These are phyloP conservation scores for Ophiostoma montium DNA, from an alignment of 2,329 filamentous ascomycete genomes.

Conservation along the genomic window DNA sequence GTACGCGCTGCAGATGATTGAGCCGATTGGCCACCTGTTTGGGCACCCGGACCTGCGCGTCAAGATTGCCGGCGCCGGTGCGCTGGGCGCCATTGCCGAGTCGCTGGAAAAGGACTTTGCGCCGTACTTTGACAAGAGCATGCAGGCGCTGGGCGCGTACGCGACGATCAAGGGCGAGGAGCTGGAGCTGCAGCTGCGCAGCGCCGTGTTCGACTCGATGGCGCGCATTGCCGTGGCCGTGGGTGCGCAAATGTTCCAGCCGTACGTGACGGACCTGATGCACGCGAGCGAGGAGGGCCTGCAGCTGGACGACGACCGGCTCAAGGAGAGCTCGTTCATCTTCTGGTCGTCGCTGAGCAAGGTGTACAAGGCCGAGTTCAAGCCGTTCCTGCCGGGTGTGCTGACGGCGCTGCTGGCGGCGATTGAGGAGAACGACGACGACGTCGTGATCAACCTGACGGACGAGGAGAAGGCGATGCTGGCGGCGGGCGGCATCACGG, in stretches of 20 bases:
- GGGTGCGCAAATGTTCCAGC: constrained; percentile 73
- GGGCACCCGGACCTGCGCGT: constrained; percentile 75
- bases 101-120: constrained; percentile 71
- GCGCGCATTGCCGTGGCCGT: constrained; percentile 86
- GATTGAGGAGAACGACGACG: constrained; percentile 77
- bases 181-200: constrained; percentile 79
- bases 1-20: constrained; percentile 72
- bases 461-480: constrained; percentile 61
- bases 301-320: constrained; percentile 71
- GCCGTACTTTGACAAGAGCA: constrained; percentile 83
- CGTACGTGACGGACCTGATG: constrained; percentile 84
- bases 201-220: constrained; percentile 82
- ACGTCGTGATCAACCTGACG: constrained; percentile 63
- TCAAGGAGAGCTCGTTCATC: constrained; percentile 94
- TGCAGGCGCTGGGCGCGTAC: constrained; percentile 76
- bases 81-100: constrained; percentile 78
- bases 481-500: constrained; percentile 24
- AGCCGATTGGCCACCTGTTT: constrained; percentile 72
- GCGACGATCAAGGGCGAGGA: constrained; percentile 77
- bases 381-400: constrained; percentile 62
- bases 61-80: constrained; percentile 78
- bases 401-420: constrained; percentile 72
- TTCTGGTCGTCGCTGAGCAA: constrained; percentile 91
- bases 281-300: constrained; percentile 83
- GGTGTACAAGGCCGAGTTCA: constrained; percentile 77